A percentile compares a stretch with the other conserved stretches of the same genome.
These are phyloP conservation scores for Mucor plumbeus DNA, from an alignment of 371 early-diverging fungal genomes.

Conservation along the genomic window DNA sequence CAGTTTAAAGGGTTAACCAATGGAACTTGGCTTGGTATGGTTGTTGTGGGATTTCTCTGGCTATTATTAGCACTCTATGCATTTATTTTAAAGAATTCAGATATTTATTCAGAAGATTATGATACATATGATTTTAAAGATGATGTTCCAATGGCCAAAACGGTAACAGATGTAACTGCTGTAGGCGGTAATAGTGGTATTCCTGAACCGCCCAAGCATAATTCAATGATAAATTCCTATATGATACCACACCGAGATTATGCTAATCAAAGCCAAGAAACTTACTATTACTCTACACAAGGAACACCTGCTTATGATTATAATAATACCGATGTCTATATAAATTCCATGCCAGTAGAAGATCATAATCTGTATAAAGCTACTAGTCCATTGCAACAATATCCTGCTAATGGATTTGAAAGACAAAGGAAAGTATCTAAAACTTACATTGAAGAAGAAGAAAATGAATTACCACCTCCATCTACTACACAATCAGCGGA, in stretches of 20 bases:
- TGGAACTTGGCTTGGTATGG: conserved; percentile 33
- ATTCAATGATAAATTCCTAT: not conserved
- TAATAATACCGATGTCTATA: not conserved
- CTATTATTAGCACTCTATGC: conserved; percentile 19
- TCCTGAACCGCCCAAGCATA: conserved; percentile 4
- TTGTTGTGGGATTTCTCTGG: conserved; percentile 27
- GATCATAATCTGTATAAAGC: not conserved
- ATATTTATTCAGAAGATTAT: conserved; percentile 26
- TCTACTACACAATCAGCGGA: not conserved
- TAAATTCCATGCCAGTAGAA: conserved; percentile 12
- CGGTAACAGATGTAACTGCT: not conserved
- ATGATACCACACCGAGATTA: not conserved
- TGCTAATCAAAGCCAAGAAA: not conserved
- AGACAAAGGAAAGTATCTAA: conserved; percentile 16
- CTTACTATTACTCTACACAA: conserved; percentile 5
- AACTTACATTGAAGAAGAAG: conserved; percentile 14
- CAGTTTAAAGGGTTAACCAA: conserved; percentile 28
- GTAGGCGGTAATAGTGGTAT: not conserved
- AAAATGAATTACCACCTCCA: not conserved
- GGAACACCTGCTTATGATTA: not conserved
- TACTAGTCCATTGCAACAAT: not conserved
- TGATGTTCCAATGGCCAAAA: conserved; percentile 30
- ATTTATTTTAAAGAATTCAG: conserved; percentile 18
- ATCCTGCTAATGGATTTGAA: conserved; percentile 1
- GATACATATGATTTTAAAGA: conserved; percentile 35